phyloP scores from a whole-genome alignment of 768 basidiomycete genomes.

The Nidularia sp. region DNA sequence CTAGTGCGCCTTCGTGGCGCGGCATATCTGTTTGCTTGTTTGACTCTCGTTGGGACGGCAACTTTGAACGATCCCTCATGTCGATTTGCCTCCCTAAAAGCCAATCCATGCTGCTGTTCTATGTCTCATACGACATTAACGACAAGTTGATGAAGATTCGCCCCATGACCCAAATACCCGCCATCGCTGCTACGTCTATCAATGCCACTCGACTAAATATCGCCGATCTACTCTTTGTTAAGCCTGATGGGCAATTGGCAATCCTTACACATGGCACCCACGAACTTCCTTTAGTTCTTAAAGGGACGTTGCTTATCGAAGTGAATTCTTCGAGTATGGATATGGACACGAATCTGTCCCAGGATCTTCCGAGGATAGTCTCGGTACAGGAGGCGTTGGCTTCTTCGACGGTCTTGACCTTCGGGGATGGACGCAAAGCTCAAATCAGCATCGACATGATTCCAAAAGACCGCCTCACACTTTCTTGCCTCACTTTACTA shows the following conservation, averaged over 20 bases:
- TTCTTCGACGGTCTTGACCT: conserved; percentile 50
- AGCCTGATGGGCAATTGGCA: conserved; percentile 46
- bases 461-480: conserved; percentile 52
- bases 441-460: conserved; percentile 51
- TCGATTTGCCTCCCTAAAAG: conserved; percentile 51
- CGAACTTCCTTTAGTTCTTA: conserved; percentile 34
- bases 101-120: conserved; percentile 40
- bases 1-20: conserved; percentile 37
- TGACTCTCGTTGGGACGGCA: conserved; percentile 63
- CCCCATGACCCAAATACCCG: conserved; percentile 31
- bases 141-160: conserved; percentile 37
- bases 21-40: conserved; percentile 57
- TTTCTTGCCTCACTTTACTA: conserved; percentile 57
- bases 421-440: conserved; percentile 42
- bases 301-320: conserved; percentile 6
- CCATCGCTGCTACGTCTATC: conserved; percentile 52
- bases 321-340: neutral
- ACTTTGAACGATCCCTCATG: conserved; percentile 44
- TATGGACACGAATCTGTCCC: conserved; percentile 15
- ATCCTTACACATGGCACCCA: conserved; percentile 59
- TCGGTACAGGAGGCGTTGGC: conserved; percentile 43
- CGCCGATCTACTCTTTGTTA: conserved; percentile 67
- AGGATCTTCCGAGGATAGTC: conserved; percentile 31
- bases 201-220: conserved; percentile 59
- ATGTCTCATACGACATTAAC: conserved; percentile 34